A percentile compares a stretch with the other conserved stretches of the same genome.
phyloP scores from a whole-genome alignment of 371 early-diverging fungal genomes.

The Blastocladiella emersonii region DNA sequence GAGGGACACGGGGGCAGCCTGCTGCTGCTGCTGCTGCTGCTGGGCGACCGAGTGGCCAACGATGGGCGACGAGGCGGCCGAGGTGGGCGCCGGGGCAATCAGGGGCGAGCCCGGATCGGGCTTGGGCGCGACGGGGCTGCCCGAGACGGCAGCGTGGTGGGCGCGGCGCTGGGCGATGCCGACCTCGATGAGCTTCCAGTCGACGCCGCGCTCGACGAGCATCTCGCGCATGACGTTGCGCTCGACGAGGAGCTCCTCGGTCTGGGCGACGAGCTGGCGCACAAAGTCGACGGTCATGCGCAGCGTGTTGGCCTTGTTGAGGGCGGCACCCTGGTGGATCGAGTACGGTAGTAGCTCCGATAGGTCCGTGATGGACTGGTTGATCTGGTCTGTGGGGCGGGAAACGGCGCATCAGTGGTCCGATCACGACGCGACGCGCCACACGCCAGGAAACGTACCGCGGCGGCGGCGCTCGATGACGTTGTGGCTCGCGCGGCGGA shows the following conservation, averaged over 20 bases:
- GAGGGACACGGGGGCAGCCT: too few species aligned
- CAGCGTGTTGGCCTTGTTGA: neutral
- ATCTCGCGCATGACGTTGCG: neutral
- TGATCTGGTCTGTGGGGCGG: neutral
- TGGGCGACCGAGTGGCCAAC: too few species aligned
- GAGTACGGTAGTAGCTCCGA: neutral
- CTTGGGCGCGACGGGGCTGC: too few species aligned
- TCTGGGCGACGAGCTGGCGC: neutral
- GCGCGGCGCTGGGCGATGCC: neutral
- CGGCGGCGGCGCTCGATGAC: slow-evolving; percentile 3
- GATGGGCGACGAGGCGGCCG: too few species aligned
- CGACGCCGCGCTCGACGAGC: neutral
- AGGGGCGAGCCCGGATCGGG: too few species aligned
- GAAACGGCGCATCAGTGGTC: neutral
- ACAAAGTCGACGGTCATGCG: neutral
- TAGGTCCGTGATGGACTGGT: neutral
- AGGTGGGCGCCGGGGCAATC: too few species aligned
- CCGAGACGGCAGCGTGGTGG: too few species aligned
- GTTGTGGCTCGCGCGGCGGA: neutral
- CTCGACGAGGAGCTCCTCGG: neutral
- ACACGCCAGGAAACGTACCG: neutral
- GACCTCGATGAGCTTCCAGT: neutral
- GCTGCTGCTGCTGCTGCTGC: too few species aligned
- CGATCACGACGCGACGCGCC: too few species aligned
- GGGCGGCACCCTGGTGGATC: neutral